These are phyloP conservation scores for Tarenaya hassleriana DNA, from an alignment of 345 rosid genomes.

Conservation along the genomic window DNA sequence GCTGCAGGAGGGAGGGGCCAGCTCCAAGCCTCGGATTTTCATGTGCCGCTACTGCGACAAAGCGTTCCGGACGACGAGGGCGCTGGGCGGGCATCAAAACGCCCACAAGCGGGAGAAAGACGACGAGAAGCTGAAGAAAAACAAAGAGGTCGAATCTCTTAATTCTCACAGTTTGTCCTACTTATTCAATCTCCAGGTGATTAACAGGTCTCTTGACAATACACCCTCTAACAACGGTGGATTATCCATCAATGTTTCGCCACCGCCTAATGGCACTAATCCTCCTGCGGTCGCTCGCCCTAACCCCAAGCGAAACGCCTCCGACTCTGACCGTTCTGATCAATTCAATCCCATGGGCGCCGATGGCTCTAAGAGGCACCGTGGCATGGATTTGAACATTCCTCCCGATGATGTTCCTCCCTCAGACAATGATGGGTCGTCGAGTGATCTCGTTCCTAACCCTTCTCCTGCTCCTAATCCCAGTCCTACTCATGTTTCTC, in stretches of 20 bases:
- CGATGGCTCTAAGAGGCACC: too few species aligned
- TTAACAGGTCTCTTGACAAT: neutral
- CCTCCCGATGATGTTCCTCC: too few species aligned
- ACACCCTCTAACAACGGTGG: slow-evolving; percentile 9
- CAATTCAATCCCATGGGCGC: too few species aligned
- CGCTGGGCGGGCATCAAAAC: slow-evolving; percentile 47
- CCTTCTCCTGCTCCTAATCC: too few species aligned
- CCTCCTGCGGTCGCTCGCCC: slow-evolving; percentile 15
- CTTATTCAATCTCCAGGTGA: neutral
- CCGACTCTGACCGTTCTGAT: neutral
- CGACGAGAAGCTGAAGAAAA: slow-evolving; percentile 30
- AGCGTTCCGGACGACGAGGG: slow-evolving; percentile 37
- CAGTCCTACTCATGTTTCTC: too few species aligned
- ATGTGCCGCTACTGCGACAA: slow-evolving; percentile 40
- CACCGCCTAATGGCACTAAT: too few species aligned
- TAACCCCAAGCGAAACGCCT: neutral
- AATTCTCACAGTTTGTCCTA: slow-evolving; percentile 11
- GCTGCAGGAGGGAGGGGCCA: neutral
- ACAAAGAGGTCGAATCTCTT: slow-evolving; percentile 21
- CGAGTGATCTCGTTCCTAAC: too few species aligned
- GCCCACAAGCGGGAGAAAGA: slow-evolving; percentile 45
- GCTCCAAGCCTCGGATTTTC: slow-evolving; percentile 25
- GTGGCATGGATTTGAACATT: too few species aligned
- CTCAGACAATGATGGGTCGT: too few species aligned
- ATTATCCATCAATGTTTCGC: slow-evolving; percentile 16